Evolutionary conservation across 192 early-diverging fungal species (phyloP).

Genomic region (Coemansia biformis): DNA sequence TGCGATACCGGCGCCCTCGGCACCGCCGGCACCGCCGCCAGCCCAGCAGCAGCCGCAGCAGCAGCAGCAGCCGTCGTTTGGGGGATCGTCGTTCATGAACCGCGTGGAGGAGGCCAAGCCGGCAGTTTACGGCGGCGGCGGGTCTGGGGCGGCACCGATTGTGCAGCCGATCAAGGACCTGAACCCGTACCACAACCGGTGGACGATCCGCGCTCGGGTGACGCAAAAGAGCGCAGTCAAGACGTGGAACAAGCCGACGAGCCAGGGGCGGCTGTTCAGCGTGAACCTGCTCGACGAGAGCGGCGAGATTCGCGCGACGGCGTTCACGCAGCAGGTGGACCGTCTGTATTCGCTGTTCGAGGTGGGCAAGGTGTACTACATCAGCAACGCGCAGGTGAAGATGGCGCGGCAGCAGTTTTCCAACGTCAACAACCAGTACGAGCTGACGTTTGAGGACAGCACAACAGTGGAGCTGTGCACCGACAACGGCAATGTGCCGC

Average conservation of each 20-base stretch:
- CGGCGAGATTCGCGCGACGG: constrained; percentile 91
- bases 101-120: constrained; percentile 31
- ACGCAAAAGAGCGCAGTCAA: constrained; percentile 79
- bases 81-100: constrained; percentile 35
- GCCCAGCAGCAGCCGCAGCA: constrained; percentile 18
- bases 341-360: constrained; percentile 71
- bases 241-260: constrained; percentile 69
- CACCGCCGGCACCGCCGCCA: no score
- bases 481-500: constrained; percentile 25
- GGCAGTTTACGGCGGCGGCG: constrained; percentile 8
- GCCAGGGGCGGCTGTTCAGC: constrained; percentile 83
- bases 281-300: constrained; percentile 81
- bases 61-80: constrained; percentile 23
- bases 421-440: constrained; percentile 85
- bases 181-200: constrained; percentile 89
- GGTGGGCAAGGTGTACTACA: constrained; percentile 75
- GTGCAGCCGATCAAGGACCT: constrained; percentile 62
- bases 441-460: constrained; percentile 71
- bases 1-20: neutral
- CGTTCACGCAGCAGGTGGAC: constrained; percentile 85
- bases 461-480: constrained; percentile 61
- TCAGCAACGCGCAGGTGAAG: constrained; percentile 75
- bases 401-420: constrained; percentile 81
- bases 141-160: constrained; percentile 28
- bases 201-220: constrained; percentile 92